Evolutionary conservation across 768 basidiomycete genomes (phyloP).

Genomic region (Lentinula detonsa): DNA sequence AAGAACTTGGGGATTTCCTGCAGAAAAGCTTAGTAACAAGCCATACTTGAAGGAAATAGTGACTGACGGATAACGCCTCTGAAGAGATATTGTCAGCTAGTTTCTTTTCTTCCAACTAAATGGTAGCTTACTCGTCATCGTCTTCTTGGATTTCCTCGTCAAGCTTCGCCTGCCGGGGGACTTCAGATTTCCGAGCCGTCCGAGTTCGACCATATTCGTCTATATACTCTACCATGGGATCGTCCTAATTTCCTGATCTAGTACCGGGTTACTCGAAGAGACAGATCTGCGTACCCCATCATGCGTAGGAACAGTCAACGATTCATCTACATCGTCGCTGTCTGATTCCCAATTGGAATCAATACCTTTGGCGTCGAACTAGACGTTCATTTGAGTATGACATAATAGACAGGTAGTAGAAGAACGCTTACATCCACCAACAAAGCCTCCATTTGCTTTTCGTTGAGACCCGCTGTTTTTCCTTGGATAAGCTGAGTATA

Average conservation of each 20-base stretch:
- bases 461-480: slow-evolving; percentile 70
- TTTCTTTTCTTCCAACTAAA: neutral
- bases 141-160: slow-evolving; percentile 53
- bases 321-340: slow-evolving; percentile 77
- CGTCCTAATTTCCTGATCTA: slow-evolving; percentile 36
- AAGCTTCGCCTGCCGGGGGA: slow-evolving; percentile 56
- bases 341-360: slow-evolving; percentile 55
- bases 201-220: slow-evolving; percentile 84
- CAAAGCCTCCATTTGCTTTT: slow-evolving; percentile 65
- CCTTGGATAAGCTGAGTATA: slow-evolving; percentile 78
- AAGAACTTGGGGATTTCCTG: slow-evolving; percentile 82
- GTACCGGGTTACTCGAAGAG: neutral
- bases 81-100: slow-evolving; percentile 5
- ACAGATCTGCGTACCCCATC: slow-evolving; percentile 27
- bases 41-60: neutral
- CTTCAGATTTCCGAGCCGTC: slow-evolving; percentile 64
- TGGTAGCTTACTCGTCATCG: slow-evolving; percentile 50
- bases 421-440: slow-evolving; percentile 64
- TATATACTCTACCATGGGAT: slow-evolving; percentile 79
- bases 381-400: neutral
- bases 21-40: slow-evolving; percentile 2
- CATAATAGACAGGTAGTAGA: neutral
- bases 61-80: slow-evolving; percentile 58
- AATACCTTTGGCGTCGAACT: slow-evolving; percentile 63
- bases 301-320: slow-evolving; percentile 48